phyloP scores from a whole-genome alignment of 148 eudicot genomes.

The Agrostemma githago region DNA sequence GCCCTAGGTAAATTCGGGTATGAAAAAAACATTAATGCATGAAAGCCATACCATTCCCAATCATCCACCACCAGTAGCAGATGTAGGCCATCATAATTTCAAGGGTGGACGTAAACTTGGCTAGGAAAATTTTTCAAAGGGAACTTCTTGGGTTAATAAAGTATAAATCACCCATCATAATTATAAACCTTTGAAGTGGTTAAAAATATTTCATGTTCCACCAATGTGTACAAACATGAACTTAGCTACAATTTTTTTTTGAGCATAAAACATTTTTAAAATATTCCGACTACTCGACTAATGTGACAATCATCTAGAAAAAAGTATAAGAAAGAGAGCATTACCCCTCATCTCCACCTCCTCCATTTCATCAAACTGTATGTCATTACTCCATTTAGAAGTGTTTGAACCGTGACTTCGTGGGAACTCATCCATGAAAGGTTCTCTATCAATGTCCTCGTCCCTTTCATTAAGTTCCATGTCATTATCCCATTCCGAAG shows the following conservation, averaged over 20 bases:
- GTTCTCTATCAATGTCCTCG: conserved; percentile 20
- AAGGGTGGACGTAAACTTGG: too few species aligned
- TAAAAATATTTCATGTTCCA: too few species aligned
- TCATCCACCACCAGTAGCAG: too few species aligned
- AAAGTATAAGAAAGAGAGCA: conserved; percentile 6
- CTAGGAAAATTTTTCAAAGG: too few species aligned
- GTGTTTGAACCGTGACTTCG: conserved; percentile 11
- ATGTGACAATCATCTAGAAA: background rate
- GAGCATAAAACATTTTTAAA: background rate
- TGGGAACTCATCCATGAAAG: conserved; percentile 5
- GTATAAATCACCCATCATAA: too few species aligned
- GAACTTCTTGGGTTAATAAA: too few species aligned
- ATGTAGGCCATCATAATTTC: too few species aligned
- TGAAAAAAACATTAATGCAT: too few species aligned
- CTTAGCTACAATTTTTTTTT: background rate
- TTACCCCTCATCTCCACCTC: conserved; percentile 38
- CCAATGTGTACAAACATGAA: too few species aligned
- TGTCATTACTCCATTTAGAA: conserved; percentile 24
- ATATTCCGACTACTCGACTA: background rate
- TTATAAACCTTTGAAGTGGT: too few species aligned
- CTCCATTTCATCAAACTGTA: conserved; percentile 32
- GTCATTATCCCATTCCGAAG: conserved; percentile 24
- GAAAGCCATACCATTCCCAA: too few species aligned
- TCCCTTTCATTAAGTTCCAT: conserved; percentile 28
- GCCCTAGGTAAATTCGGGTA: too few species aligned